phyloP scores from a whole-genome alignment of 2,329 filamentous ascomycete species.

The Fonsecaea pugnacius region DNA sequence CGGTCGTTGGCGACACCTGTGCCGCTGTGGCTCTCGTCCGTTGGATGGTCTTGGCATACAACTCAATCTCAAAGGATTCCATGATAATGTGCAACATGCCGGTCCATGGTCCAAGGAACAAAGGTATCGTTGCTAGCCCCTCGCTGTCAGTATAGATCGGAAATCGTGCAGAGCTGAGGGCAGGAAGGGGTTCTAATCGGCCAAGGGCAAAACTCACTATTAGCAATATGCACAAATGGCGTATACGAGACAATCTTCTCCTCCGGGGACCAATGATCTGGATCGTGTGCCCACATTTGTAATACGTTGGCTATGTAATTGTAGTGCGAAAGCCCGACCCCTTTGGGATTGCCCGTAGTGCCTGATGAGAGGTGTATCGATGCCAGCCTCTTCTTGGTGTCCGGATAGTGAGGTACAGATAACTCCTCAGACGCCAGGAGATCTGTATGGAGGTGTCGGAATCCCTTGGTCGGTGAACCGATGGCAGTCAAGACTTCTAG shows the following conservation, averaged over 20 bases:
- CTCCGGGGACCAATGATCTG: constrained; percentile 48
- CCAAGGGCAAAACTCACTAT: constrained; percentile 43
- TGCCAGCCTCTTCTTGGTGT: constrained; percentile 45
- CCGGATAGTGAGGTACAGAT: constrained; percentile 44
- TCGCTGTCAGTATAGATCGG: background rate
- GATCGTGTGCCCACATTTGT: constrained; percentile 60
- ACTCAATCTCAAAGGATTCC: constrained; percentile 78
- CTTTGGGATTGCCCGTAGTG: constrained; percentile 88
- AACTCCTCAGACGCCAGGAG: constrained; percentile 42
- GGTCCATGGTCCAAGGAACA: constrained; percentile 69
- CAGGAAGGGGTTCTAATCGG: background rate
- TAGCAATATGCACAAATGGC: constrained; percentile 91
- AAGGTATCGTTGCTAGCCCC: constrained; percentile 63
- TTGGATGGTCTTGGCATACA: constrained; percentile 77
- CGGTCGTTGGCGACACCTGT: constrained; percentile 81
- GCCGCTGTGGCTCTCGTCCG: constrained; percentile 73
- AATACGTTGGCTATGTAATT: constrained; percentile 79
- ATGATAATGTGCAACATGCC: constrained; percentile 72
- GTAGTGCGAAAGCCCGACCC: constrained; percentile 80
- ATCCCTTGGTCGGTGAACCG: constrained; percentile 14
- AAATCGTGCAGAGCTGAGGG: background rate
- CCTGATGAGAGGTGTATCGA: constrained; percentile 67
- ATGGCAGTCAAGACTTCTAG: constrained; percentile 47
- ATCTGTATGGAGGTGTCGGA: constrained; percentile 37
- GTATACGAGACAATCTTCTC: constrained; percentile 78